A percentile compares a stretch with the other conserved stretches of the same genome.
Evolutionary conservation across 2,329 filamentous ascomycete species (phyloP).

Genomic region (Lachnellula subtilissima): DNA sequence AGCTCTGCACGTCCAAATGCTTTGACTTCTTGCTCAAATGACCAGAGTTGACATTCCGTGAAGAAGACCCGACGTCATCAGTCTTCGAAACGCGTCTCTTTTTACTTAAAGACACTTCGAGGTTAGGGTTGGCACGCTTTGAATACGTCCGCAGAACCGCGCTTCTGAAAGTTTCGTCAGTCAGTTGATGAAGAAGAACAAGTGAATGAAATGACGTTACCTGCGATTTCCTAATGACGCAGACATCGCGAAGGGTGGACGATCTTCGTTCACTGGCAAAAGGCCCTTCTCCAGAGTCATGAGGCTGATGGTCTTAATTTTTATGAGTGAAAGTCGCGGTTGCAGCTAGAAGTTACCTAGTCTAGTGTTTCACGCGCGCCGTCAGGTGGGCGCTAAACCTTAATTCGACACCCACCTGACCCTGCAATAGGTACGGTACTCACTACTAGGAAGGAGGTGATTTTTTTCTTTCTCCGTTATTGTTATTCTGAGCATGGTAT

Average conservation of each 20-base stretch:
- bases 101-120: slow-evolving; percentile 13
- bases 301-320: background rate
- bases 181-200: background rate
- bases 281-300: background rate
- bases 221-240: background rate
- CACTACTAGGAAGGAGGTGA: no score
- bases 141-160: slow-evolving; percentile 23
- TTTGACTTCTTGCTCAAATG: background rate
- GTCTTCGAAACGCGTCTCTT: slow-evolving; percentile 11
- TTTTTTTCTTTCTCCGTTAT: no score
- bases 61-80: background rate
- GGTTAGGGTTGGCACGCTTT: slow-evolving; percentile 17
- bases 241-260: background rate
- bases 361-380: no score
- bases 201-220: background rate
- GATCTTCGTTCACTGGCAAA: no score
- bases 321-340: no score
- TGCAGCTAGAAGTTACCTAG: no score
- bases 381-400: no score
- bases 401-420: no score
- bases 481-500: no score
- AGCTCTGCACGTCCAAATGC: background rate
- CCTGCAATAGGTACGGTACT: no score
- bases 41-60: background rate
- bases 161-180: slow-evolving; percentile 8